Percentiles rank a stretch among this genome's conserved stretches.
phyloP scores from a whole-genome alignment of 2,329 filamentous ascomycete species.

The Penicillium sp. region DNA sequence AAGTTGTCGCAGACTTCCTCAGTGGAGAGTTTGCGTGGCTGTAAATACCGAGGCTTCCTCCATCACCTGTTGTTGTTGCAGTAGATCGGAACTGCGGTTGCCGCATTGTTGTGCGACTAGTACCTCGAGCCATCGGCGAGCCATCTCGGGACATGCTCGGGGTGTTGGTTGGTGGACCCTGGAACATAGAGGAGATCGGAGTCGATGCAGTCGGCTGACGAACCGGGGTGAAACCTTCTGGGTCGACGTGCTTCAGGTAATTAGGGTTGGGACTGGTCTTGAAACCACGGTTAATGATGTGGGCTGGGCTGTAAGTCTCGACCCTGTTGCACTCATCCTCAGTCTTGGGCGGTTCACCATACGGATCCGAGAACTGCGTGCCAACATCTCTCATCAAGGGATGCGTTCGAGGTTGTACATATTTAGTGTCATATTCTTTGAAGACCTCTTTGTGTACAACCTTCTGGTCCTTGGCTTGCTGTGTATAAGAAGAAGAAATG shows the following conservation, averaged over 20 bases:
- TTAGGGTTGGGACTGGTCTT: conserved; percentile 74
- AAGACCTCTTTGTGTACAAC: conserved; percentile 86
- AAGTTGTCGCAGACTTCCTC: conserved; percentile 64
- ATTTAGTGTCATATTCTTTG: conserved; percentile 93
- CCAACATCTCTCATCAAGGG: conserved; percentile 68
- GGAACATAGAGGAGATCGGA: conserved; percentile 32
- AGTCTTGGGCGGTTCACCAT: conserved; percentile 30
- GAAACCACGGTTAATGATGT: conserved; percentile 65
- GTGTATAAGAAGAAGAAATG: conserved; percentile 64
- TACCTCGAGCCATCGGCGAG: conserved; percentile 36
- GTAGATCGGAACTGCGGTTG: conserved; percentile 48
- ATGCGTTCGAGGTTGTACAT: conserved; percentile 80
- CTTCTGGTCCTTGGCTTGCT: conserved; percentile 74
- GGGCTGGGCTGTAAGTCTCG: conserved; percentile 54
- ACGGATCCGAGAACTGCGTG: conserved; percentile 59
- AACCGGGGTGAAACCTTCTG: conserved; percentile 45
- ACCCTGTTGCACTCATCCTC: conserved; percentile 46
- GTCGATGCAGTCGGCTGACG: conserved; percentile 36
- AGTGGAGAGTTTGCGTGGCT: conserved; percentile 73
- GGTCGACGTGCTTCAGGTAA: conserved; percentile 64
- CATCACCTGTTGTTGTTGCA: conserved; percentile 45
- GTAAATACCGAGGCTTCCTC: conserved; percentile 71
- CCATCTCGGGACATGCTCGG: conserved; percentile 42
- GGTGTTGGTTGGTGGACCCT: conserved; percentile 28
- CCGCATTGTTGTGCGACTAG: conserved; percentile 41